Conservation (phyloP, 371 early-diverging fungal species). For the Mortierella sp. region DNA sequence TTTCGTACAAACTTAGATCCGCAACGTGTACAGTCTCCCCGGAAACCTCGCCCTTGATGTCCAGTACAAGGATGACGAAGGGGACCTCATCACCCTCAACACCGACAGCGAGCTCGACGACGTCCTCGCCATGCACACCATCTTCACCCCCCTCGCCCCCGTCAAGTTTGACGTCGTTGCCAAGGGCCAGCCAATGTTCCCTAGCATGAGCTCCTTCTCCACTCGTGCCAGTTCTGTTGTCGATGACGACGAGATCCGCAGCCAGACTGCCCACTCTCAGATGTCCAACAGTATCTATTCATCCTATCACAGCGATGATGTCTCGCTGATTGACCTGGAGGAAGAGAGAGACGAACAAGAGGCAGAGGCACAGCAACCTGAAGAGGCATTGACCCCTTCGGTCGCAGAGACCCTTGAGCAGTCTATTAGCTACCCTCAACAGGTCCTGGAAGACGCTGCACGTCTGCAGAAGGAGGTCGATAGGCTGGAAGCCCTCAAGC, state of each 20-base stretch:
- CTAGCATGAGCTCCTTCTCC: background rate
- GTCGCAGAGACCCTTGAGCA: slow-evolving; percentile 10
- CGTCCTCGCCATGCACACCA: slow-evolving; percentile 47
- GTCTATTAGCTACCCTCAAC: slow-evolving; percentile 26
- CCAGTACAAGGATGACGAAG: slow-evolving; percentile 52
- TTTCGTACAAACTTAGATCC: slow-evolving; percentile 28
- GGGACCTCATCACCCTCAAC: slow-evolving; percentile 49
- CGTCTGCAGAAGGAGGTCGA: slow-evolving; percentile 22
- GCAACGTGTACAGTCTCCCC: slow-evolving; percentile 32
- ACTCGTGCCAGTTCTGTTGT: slow-evolving; percentile 8
- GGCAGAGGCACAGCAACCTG: slow-evolving; percentile 1
- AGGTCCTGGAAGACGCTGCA: slow-evolving; percentile 25
- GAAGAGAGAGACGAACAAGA: slow-evolving; percentile 23
- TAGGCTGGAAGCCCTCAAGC: slow-evolving; percentile 26
- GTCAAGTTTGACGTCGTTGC: slow-evolving; percentile 41
- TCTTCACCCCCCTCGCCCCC: slow-evolving; percentile 32
- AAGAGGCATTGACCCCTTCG: background rate
- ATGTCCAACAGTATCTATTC: slow-evolving; percentile 22
- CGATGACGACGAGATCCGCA: slow-evolving; percentile 9
- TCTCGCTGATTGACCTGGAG: slow-evolving; percentile 38
- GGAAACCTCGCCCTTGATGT: slow-evolving; percentile 27
- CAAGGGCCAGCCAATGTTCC: background rate
- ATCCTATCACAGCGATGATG: slow-evolving; percentile 45
- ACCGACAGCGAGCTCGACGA: slow-evolving; percentile 53
- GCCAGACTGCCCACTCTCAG: background rate